phyloP scores from a whole-genome alignment of 1,139 yeast species.

The Suhomyces atakaporum region DNA sequence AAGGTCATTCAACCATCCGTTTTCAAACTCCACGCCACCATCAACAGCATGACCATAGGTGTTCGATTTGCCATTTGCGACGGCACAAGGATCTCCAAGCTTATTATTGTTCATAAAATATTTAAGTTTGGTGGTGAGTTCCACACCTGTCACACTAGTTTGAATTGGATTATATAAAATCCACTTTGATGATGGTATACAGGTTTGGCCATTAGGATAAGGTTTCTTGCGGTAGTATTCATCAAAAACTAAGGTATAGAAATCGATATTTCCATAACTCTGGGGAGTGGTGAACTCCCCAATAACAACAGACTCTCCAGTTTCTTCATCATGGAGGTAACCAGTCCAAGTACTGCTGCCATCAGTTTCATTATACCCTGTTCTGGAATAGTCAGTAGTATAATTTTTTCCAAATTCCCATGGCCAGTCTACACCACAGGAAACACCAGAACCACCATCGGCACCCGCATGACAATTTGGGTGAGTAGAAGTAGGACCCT shows the following conservation, averaged over 20 bases:
- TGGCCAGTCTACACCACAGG: conserved; percentile 4
- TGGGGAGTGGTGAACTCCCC: conserved; percentile 4
- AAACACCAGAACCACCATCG: conserved; percentile 6
- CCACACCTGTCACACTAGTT: not conserved
- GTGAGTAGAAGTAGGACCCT: conserved; percentile 2
- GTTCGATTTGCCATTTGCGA: not conserved
- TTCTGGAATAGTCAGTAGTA: conserved; percentile 3
- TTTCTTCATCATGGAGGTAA: conserved; percentile 4
- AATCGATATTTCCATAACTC: not conserved
- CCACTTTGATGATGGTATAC: not conserved
- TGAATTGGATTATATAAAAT: not conserved
- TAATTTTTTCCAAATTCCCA: conserved; percentile 10
- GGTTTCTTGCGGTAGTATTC: conserved; percentile 1
- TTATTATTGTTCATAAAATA: not conserved
- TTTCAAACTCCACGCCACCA: not conserved
- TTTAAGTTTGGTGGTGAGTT: not conserved
- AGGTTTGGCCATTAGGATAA: not conserved
- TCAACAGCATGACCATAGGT: not conserved
- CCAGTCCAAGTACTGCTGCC: conserved; percentile 9
- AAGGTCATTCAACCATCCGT: not conserved
- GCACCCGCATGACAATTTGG: conserved; percentile 5
- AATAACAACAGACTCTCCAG: conserved; percentile 1
- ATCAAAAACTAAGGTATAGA: not conserved
- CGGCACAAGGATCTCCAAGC: not conserved
- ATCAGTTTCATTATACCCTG: conserved; percentile 1